phyloP scores from a whole-genome alignment of 2,329 filamentous ascomycete genomes.

The Nothophaeocryptopus gaeumannii region DNA sequence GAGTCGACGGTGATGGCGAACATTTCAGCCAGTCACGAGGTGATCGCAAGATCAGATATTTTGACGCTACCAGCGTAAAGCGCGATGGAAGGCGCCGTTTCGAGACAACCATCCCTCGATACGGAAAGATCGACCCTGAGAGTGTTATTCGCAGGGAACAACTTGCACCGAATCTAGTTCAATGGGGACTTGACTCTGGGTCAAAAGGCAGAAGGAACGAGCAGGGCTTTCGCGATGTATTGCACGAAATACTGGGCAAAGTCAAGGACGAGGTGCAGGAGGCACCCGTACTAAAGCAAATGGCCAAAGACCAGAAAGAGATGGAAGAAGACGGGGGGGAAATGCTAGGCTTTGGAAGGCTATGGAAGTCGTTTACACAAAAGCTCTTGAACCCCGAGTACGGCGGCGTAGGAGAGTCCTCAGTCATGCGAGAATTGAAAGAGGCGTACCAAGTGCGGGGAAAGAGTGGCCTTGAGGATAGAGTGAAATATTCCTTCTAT shows the following conservation, averaged over 20 bases:
- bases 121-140: no score
- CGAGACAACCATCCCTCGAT: no score
- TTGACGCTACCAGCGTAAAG: no score
- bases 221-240: constrained; percentile 20
- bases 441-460: constrained; percentile 21
- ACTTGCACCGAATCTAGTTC: background rate
- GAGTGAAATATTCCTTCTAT: constrained; percentile 65
- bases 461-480: constrained; percentile 28
- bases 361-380: constrained; percentile 29
- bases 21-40: no score
- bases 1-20: no score
- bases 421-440: constrained; percentile 19
- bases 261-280: constrained; percentile 32
- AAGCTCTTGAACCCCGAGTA: constrained; percentile 42
- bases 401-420: constrained; percentile 1
- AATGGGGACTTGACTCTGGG: constrained; percentile 8
- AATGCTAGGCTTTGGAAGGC: constrained; percentile 22
- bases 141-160: no score
- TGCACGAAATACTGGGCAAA: constrained; percentile 24
- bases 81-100: no score
- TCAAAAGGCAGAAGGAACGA: constrained; percentile 2
- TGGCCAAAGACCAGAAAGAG: constrained; percentile 26
- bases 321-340: constrained; percentile 24
- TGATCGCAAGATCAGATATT: no score
- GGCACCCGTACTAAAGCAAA: constrained; percentile 32